These are phyloP conservation scores for Aspergillus sp. DNA, from an alignment of 2,329 filamentous ascomycete species.

Conservation along the genomic window DNA sequence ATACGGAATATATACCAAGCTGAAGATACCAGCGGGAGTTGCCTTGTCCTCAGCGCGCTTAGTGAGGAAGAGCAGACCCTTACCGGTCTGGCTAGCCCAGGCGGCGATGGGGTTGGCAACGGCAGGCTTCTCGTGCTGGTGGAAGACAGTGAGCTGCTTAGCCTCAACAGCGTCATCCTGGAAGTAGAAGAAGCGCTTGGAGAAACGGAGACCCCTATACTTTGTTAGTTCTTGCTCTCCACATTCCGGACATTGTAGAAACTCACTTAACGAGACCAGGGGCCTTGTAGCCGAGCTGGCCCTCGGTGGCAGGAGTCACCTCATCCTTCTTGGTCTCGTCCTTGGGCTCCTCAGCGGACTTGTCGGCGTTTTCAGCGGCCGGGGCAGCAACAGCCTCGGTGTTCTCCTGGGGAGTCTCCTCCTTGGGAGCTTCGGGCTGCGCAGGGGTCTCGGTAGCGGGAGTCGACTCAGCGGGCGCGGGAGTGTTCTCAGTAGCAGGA, in stretches of 20 bases:
- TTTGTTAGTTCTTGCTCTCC: background rate
- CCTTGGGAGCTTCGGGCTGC: slow-evolving; percentile 21
- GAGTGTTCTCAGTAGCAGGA: slow-evolving; percentile 29
- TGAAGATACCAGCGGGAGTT: slow-evolving; percentile 72
- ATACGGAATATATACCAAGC: slow-evolving; percentile 58
- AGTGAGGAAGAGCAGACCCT: slow-evolving; percentile 87
- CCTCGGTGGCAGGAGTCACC: slow-evolving; percentile 70
- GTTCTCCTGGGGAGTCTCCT: slow-evolving; percentile 26
- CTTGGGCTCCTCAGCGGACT: slow-evolving; percentile 31
- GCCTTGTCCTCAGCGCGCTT: slow-evolving; percentile 78
- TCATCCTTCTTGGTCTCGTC: slow-evolving; percentile 35
- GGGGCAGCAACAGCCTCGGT: slow-evolving; percentile 31
- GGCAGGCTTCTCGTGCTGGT: slow-evolving; percentile 80
- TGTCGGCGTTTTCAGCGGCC: slow-evolving; percentile 28
- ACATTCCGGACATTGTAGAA: background rate
- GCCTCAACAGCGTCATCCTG: slow-evolving; percentile 64
- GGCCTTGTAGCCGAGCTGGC: slow-evolving; percentile 81
- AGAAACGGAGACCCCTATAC: slow-evolving; percentile 73
- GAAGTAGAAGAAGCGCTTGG: slow-evolving; percentile 92
- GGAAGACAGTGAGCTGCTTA: slow-evolving; percentile 67
- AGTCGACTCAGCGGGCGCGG: slow-evolving; percentile 28
- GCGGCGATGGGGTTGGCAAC: slow-evolving; percentile 72
- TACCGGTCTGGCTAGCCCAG: slow-evolving; percentile 89
- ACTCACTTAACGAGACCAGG: slow-evolving; percentile 84
- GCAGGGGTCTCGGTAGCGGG: slow-evolving; percentile 39